phyloP scores from a whole-genome alignment of 768 basidiomycete genomes.

The Hericium rajendrae region DNA sequence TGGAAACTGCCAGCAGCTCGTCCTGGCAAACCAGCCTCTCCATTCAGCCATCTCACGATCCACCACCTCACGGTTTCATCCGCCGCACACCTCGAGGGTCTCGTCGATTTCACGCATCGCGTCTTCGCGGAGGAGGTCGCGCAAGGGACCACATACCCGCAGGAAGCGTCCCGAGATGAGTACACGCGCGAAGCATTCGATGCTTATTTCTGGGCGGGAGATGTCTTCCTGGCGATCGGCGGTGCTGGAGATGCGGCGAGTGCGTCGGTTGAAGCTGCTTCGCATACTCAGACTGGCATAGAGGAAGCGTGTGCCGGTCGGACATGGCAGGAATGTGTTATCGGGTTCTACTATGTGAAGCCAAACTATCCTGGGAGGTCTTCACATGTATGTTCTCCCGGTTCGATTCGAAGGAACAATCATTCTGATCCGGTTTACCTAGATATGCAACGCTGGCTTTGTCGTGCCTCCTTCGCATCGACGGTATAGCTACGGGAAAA shows the following conservation, averaged over 20 bases:
- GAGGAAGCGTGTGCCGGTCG: constrained; percentile 38
- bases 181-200: constrained; percentile 46
- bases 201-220: constrained; percentile 69
- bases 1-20: constrained; percentile 29
- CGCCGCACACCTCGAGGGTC: constrained; percentile 29
- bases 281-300: constrained; percentile 19
- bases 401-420: too few relatives aligned
- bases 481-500: constrained; percentile 55
- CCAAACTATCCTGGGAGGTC: constrained; percentile 88
- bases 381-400: constrained; percentile 68
- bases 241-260: constrained; percentile 2
- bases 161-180: constrained; percentile 45
- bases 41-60: constrained; percentile 17
- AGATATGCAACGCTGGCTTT: constrained; percentile 91
- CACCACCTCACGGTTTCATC: constrained; percentile 25
- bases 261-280: neutral
- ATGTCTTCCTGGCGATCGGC: constrained; percentile 52
- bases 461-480: constrained; percentile 59
- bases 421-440: too few relatives aligned
- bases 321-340: constrained; percentile 60
- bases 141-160: constrained; percentile 77
- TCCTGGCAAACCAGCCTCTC: constrained; percentile 15
- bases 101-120: constrained; percentile 49
- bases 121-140: constrained; percentile 70
- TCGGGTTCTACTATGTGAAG: constrained; percentile 79